A percentile compares a stretch with the other conserved stretches of the same genome.
Conservation (phyloP, 139 green algal species). For the Zygnema cylindricum region DNA sequence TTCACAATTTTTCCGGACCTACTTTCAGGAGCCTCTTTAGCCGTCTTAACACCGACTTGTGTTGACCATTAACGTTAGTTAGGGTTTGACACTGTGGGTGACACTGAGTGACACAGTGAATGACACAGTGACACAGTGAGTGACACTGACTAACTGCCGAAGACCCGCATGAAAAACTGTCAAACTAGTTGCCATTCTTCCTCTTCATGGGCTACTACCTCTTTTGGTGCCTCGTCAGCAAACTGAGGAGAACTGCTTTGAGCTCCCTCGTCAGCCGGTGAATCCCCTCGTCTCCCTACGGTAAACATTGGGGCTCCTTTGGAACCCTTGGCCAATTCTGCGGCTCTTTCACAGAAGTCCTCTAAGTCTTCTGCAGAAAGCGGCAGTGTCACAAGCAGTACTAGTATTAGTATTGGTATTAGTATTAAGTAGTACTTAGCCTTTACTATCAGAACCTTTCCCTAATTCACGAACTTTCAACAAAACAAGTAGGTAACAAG, state of each 20-base stretch:
- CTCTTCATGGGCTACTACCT: not conserved
- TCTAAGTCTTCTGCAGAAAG: constrained; percentile 8
- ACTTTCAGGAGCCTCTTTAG: too few species aligned
- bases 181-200: constrained; percentile 3
- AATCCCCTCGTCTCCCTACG: not conserved
- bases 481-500: too few species aligned
- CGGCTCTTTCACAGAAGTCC: not conserved
- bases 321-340: constrained; percentile 2
- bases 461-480: not conserved
- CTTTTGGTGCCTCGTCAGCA: not conserved
- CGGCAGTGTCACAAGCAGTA: too few species aligned
- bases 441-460: not conserved
- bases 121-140: not conserved
- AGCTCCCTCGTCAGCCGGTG: not conserved
- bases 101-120: constrained; percentile 2
- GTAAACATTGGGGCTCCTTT: constrained; percentile 35
- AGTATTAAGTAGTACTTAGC: not conserved
- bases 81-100: not conserved
- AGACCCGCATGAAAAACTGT: not conserved
- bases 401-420: not conserved
- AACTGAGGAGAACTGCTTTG: not conserved
- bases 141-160: not conserved
- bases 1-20: not conserved
- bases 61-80: not conserved
- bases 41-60: not conserved